Base-by-base conservation (phyloP, 192 early-diverging fungal species). In the Linnemannia elongata region DNA sequence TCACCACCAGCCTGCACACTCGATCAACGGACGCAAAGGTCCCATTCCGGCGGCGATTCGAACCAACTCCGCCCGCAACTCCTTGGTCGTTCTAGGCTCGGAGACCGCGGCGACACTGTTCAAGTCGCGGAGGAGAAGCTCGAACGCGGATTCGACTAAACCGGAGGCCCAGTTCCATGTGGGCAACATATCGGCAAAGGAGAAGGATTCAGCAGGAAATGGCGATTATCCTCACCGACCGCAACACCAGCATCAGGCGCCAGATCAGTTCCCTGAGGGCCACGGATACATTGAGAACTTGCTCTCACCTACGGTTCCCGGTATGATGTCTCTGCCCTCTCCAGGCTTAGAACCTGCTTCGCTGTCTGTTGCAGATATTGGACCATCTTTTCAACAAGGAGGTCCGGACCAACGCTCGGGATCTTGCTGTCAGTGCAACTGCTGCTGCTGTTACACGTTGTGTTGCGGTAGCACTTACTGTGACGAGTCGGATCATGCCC, bases 21-120 rank as follows among this genome's bases (percentile, higher is more conserved):
- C 7, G 8, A 42, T 42, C 42, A 82, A 77, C 17, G 52, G n/a
- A 30, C 47, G 27, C 13, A 72, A 33, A 17, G 24, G 44, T 3
- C 38, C 47, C n/a, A 70, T 69, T 6, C 45, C 44, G 6, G 49
- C 45, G 52, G 20, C 49, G 20, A 55, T 54, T 13, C 60, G 60
- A 33, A 66, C 30, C 60, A 57, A 57, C 60, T 66, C 60, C 27
- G 27, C 76, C 15, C 69, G 82, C 12, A 76, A 35, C 45, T 83
- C 82, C 5, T 30, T 83, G 22, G 75, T 72, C n/a, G n/a, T 55
- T 60, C 27, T 83, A 10, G 82, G 82, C 7, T 70, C 75, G 1
- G 77, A 79, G 39, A 74, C 76, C 17, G 72, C 69, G 10, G 82
- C 76, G 4, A 78, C 82, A 9, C 1, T 83, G 20, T 83, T 83